Base-by-base conservation (phyloP, 2,329 filamentous ascomycete genomes). In the Sclerotinia nivalis region DNA sequence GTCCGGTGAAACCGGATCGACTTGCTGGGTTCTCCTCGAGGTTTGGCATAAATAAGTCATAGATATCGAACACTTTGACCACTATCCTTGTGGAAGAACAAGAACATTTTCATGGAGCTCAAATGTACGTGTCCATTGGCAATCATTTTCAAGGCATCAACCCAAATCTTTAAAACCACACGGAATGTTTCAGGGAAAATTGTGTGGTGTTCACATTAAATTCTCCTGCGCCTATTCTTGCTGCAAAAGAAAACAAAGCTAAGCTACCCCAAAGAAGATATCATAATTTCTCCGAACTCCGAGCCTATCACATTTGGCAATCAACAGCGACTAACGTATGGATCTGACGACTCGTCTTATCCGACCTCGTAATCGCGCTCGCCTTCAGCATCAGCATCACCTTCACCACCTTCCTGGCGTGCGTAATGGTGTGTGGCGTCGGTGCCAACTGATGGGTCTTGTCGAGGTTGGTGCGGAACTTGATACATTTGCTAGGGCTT, bases 1-100 rank as follows among this genome's bases (percentile, higher is more conserved):
- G 83, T 70, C 83, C 88, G 20, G 83, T 82, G 68, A 87, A 86
- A 75, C 83, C 84, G 45, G 87, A 90, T 61, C 90, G 91, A 56
- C 86, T 93, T 71, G 85, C 88, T 64, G 90, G 90, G 71, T 87
- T 93, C 75, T 91, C 90, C n/a, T 91, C 89, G 45, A 86, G 91
- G 72, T 93, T 93, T 76, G 91, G 90, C 62, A 88, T 91, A 81
- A 86, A 85, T 25, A 65, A 65, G 61, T 65, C 61, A 40, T 65
- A 65, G 49, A 66, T 82, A 77, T 80, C 4, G 12, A 34, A 34
- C 34, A 56, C 2, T 31, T 66, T 66, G 47, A 65, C 56, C 37
- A 47, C 47, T 43, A 62, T 34, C 49, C 22, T 28, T 10, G n/a
- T 40, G 31, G 22, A 37, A 22, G 22, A 43, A 64, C 25, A 45